These are phyloP conservation scores for Suhomyces xylopsoci DNA, from an alignment of 805 yeast species.

Conservation along the genomic window DNA sequence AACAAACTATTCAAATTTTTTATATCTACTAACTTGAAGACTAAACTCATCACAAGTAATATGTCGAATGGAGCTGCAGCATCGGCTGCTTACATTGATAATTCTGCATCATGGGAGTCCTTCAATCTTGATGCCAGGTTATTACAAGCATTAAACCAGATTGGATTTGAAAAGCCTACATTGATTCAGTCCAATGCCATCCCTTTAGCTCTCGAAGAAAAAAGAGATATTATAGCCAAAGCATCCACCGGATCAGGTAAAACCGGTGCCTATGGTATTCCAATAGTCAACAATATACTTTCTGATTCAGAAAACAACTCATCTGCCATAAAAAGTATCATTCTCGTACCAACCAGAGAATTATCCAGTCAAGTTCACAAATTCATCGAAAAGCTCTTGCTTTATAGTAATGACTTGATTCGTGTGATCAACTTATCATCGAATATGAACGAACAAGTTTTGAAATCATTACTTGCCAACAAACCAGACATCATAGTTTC, in stretches of 20 bases:
- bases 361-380: constrained; percentile 79
- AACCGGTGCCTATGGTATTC: constrained; percentile 86
- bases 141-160: constrained; percentile 74
- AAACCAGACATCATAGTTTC: constrained; percentile 79
- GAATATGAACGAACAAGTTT: constrained; percentile 64
- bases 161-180: constrained; percentile 85
- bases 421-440: constrained; percentile 66
- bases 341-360: constrained; percentile 92
- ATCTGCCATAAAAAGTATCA: constrained; percentile 50
- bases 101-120: constrained; percentile 65
- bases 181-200: constrained; percentile 88
- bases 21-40: neutral
- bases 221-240: constrained; percentile 87
- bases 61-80: constrained; percentile 39
- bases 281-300: constrained; percentile 77
- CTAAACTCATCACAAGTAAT: neutral
- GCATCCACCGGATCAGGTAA: constrained; percentile 97
- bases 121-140: constrained; percentile 81
- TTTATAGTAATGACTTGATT: constrained; percentile 67
- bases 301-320: constrained; percentile 18
- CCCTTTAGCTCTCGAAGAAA: constrained; percentile 85
- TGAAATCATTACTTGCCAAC: constrained; percentile 64
- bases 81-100: constrained; percentile 69
- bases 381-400: constrained; percentile 64
- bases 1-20: constrained; percentile 2